These are phyloP conservation scores for Aspergillus sp. DNA, from an alignment of 2,329 filamentous ascomycete genomes.

Conservation along the genomic window DNA sequence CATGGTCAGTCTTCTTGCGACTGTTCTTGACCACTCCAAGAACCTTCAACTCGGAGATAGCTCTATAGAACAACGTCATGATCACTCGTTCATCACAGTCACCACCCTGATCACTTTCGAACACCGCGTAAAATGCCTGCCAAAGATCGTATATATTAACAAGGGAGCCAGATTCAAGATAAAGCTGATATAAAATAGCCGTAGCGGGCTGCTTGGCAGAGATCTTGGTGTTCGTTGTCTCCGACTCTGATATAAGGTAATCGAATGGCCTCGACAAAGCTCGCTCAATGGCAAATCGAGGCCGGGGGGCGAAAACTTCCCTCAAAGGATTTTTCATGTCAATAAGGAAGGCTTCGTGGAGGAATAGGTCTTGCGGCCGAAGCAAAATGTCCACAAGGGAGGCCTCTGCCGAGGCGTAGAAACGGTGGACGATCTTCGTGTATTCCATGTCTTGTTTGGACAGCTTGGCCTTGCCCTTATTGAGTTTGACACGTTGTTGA, in stretches of 20 bases:
- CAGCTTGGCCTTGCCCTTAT: slow-evolving; percentile 54
- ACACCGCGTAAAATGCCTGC: slow-evolving; percentile 58
- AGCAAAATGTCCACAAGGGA: slow-evolving; percentile 49
- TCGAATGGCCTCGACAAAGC: slow-evolving; percentile 59
- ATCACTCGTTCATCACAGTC: slow-evolving; percentile 31
- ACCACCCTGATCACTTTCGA: slow-evolving; percentile 34
- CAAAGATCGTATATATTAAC: slow-evolving; percentile 63
- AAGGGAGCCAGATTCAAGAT: slow-evolving; percentile 59
- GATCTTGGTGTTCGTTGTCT: slow-evolving; percentile 30
- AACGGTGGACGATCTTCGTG: slow-evolving; percentile 50
- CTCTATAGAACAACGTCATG: slow-evolving; percentile 78
- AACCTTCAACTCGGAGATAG: slow-evolving; percentile 76
- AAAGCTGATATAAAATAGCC: slow-evolving; percentile 60
- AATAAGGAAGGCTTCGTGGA: slow-evolving; percentile 58
- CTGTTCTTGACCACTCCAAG: slow-evolving; percentile 86
- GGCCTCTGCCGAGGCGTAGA: slow-evolving; percentile 44
- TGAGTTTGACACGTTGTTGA: slow-evolving; percentile 58
- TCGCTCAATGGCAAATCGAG: slow-evolving; percentile 58
- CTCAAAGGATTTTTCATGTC: slow-evolving; percentile 57
- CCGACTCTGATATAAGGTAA: slow-evolving; percentile 55
- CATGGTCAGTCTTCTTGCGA: slow-evolving; percentile 87
- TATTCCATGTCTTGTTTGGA: slow-evolving; percentile 55
- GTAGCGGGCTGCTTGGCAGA: slow-evolving; percentile 56
- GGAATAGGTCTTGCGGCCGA: slow-evolving; percentile 49
- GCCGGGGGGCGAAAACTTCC: slow-evolving; percentile 57